phyloP scores from a whole-genome alignment of 768 basidiomycete genomes.

The Hypholoma fasciculare region DNA sequence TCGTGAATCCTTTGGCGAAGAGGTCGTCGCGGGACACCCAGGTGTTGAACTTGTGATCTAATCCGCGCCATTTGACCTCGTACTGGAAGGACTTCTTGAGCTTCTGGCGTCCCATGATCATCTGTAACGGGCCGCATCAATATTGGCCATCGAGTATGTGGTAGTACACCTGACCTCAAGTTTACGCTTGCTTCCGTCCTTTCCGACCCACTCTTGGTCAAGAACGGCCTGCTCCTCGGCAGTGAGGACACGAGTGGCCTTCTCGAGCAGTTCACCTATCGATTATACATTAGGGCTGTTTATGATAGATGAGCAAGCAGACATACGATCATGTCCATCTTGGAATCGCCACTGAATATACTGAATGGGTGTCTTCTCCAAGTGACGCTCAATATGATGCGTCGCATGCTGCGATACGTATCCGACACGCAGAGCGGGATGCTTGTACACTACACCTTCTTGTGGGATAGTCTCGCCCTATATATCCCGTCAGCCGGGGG shows the following conservation, averaged over 20 bases:
- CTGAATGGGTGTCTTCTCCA: constrained; percentile 94
- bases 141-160: not conserved
- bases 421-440: constrained; percentile 90
- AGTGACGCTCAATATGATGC: constrained; percentile 92
- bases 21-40: constrained; percentile 91
- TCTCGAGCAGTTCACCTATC: constrained; percentile 85
- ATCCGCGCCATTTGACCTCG: constrained; percentile 83
- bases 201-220: constrained; percentile 88
- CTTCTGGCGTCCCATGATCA: constrained; percentile 94
- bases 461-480: constrained; percentile 93
- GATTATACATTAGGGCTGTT: not conserved
- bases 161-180: constrained; percentile 64
- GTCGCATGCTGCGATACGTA: constrained; percentile 99
- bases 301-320: not conserved
- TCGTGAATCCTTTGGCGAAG: constrained; percentile 82
- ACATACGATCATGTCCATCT: constrained; percentile 92
- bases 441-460: constrained; percentile 90
- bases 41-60: constrained; percentile 86
- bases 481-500: constrained; percentile 6
- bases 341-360: constrained; percentile 99
- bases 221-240: constrained; percentile 77
- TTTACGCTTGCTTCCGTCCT: constrained; percentile 87
- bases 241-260: constrained; percentile 88
- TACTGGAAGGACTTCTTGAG: constrained; percentile 95
- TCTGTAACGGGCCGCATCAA: constrained; percentile 33